Evolutionary conservation across 805 yeast species (phyloP).

Genomic region (Candida nonsorbophila): DNA sequence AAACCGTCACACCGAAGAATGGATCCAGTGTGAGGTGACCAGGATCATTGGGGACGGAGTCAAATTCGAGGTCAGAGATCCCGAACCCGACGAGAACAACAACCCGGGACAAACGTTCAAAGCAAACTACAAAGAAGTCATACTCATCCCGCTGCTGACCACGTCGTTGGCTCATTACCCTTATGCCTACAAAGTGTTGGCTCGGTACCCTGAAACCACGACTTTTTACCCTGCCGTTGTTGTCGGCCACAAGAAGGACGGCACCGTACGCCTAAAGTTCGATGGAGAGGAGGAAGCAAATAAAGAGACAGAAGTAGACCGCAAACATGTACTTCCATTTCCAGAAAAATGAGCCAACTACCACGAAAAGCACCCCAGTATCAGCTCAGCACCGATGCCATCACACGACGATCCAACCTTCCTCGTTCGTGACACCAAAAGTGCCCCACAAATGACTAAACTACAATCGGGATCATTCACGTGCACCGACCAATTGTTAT

Average conservation of each 20-base stretch:
- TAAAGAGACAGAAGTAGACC: conserved; percentile 88
- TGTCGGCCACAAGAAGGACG: conserved; percentile 68
- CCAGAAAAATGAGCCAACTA: no score
- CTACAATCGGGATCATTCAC: no score
- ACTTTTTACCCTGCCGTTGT: conserved; percentile 95
- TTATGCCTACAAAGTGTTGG: conserved; percentile 76
- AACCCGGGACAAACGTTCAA: conserved; percentile 84
- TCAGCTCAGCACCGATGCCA: no score
- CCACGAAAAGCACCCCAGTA: no score
- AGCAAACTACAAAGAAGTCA: conserved; percentile 75
- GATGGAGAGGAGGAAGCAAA: conserved; percentile 98
- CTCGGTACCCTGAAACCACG: conserved; percentile 95
- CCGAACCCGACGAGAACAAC: conserved; percentile 93
- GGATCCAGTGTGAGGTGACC: conserved; percentile 93
- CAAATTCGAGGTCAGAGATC: conserved; percentile 88
- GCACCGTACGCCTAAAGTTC: conserved; percentile 72
- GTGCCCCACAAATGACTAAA: no score
- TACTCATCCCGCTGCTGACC: conserved; percentile 60
- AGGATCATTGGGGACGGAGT: conserved; percentile 69
- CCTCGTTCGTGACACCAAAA: no score
- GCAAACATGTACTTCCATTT: conserved; percentile 76
- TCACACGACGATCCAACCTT: no score
- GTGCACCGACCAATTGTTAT: no score
- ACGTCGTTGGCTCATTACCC: conserved; percentile 52
- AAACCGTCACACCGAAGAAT: conserved; percentile 74